These are phyloP conservation scores for Anthostomella pinea DNA, from an alignment of 2,329 filamentous ascomycete species.

Conservation along the genomic window DNA sequence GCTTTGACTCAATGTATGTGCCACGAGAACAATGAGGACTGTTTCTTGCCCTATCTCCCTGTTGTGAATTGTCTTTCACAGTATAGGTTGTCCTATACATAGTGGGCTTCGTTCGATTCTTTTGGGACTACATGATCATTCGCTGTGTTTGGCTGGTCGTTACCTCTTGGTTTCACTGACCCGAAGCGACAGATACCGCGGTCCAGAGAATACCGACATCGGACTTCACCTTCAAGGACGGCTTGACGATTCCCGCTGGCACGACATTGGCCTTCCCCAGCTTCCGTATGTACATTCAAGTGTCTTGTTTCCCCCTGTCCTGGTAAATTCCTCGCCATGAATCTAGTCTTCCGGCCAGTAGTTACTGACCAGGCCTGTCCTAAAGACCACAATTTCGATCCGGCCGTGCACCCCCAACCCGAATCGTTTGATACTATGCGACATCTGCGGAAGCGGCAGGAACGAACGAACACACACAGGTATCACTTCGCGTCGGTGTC, in stretches of 20 bases:
- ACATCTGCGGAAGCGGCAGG: conserved; percentile 8
- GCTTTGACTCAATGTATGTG: conserved; percentile 1
- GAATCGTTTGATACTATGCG: conserved; percentile 9
- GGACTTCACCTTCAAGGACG: conserved; percentile 3
- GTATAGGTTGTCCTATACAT: too few relatives aligned
- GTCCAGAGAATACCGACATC: conserved; percentile 3
- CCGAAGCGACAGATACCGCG: conserved; percentile 1
- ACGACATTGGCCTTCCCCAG: conserved; percentile 4
- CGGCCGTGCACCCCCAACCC: conserved; percentile 5
- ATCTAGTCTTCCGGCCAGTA: too few relatives aligned
- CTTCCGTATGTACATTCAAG: too few relatives aligned
- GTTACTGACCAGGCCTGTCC: too few relatives aligned
- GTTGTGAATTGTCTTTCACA: too few relatives aligned
- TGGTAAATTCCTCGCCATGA: too few relatives aligned
- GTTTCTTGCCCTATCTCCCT: too few relatives aligned
- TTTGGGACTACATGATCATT: too few relatives aligned
- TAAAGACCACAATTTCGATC: conserved; percentile 7
- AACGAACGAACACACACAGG: conserved; percentile 3
- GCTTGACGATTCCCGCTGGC: conserved; percentile 1
- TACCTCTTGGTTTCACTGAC: not conserved
- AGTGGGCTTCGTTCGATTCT: too few relatives aligned
- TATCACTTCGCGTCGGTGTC: conserved; percentile 14
- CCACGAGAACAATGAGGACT: too few relatives aligned
- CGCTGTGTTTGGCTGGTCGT: too few relatives aligned
- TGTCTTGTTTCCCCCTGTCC: too few relatives aligned